Evolutionary conservation across 768 basidiomycete species (phyloP).

Genomic region (Neoboletus magnificus): DNA sequence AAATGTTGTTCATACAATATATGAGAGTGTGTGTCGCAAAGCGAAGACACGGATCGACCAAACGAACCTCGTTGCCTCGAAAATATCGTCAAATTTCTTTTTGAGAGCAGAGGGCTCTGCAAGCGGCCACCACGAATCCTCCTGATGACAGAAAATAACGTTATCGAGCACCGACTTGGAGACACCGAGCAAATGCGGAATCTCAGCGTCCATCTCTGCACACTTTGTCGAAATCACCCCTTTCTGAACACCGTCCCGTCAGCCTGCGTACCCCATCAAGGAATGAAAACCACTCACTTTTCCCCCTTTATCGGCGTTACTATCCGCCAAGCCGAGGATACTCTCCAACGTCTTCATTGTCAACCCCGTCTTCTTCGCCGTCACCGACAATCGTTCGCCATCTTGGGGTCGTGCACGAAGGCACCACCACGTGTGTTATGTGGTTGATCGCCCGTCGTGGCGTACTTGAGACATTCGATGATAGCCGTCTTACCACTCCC

Average conservation of each 20-base stretch:
- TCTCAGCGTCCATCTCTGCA: slow-evolving; percentile 93
- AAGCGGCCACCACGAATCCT: slow-evolving; percentile 98
- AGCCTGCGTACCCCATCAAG: not conserved
- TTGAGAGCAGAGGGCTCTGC: slow-evolving; percentile 87
- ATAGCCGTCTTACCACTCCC: slow-evolving; percentile 99
- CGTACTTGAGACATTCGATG: slow-evolving; percentile 99
- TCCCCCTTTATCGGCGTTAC: slow-evolving; percentile 59
- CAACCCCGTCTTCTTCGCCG: slow-evolving; percentile 87
- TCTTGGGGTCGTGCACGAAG: slow-evolving; percentile 97
- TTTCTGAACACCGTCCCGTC: slow-evolving; percentile 45
- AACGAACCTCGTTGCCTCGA: slow-evolving; percentile 89
- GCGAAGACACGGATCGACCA: not conserved
- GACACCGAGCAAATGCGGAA: slow-evolving; percentile 90
- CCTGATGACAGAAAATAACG: slow-evolving; percentile 99
- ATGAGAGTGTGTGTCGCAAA: not conserved
- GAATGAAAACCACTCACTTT: slow-evolving; percentile 50
- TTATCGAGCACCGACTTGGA: slow-evolving; percentile 98
- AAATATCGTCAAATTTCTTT: slow-evolving; percentile 99
- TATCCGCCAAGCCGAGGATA: slow-evolving; percentile 72
- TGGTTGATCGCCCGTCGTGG: slow-evolving; percentile 96
- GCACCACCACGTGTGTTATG: slow-evolving; percentile 98
- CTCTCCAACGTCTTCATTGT: slow-evolving; percentile 98
- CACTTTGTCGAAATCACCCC: slow-evolving; percentile 95
- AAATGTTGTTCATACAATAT: not conserved
- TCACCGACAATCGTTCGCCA: slow-evolving; percentile 97